A percentile compares a stretch with the other conserved stretches of the same genome.
Conservation (phyloP, 116 monocot species). For the Thalassia testudinum region DNA sequence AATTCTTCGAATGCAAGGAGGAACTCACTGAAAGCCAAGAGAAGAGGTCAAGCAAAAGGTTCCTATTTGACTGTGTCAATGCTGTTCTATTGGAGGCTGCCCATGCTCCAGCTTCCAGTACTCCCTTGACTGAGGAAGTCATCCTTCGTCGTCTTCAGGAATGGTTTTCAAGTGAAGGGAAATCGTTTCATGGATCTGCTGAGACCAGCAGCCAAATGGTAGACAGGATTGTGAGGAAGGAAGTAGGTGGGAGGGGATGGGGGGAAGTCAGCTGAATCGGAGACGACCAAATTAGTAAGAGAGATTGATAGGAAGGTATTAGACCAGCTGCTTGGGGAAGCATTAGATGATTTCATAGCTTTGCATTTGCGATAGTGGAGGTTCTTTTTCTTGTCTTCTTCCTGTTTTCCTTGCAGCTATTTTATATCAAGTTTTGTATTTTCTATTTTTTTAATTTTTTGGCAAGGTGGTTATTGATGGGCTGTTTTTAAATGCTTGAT, state of each 20-base stretch:
- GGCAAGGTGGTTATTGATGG: no score
- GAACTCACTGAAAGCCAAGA: slow-evolving; percentile 35
- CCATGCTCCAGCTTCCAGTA: neutral
- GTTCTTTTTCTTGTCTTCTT: no score
- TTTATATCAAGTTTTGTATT: no score
- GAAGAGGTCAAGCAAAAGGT: slow-evolving; percentile 32
- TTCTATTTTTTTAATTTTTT: no score
- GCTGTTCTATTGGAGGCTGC: slow-evolving; percentile 20
- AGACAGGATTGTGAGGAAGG: slow-evolving; percentile 40
- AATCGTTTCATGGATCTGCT: neutral
- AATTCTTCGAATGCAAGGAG: slow-evolving; percentile 25
- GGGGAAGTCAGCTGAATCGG: slow-evolving; percentile 21
- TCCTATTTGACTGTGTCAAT: slow-evolving; percentile 50
- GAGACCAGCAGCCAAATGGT: slow-evolving; percentile 10
- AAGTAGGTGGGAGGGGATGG: slow-evolving; percentile 29
- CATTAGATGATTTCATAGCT: slow-evolving; percentile 2
- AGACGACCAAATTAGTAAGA: slow-evolving; percentile 22
- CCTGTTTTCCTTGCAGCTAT: no score
- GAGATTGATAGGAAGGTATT: slow-evolving; percentile 36
- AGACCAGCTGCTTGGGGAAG: slow-evolving; percentile 43
- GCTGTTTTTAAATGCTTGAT: no score
- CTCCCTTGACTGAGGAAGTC: slow-evolving; percentile 6
- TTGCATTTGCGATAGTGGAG: no score
- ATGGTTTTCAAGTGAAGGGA: slow-evolving; percentile 1
- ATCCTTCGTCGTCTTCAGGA: neutral